These are phyloP conservation scores for Debaryomyces nepalensis DNA, from an alignment of 1,139 yeast species.

Conservation along the genomic window DNA sequence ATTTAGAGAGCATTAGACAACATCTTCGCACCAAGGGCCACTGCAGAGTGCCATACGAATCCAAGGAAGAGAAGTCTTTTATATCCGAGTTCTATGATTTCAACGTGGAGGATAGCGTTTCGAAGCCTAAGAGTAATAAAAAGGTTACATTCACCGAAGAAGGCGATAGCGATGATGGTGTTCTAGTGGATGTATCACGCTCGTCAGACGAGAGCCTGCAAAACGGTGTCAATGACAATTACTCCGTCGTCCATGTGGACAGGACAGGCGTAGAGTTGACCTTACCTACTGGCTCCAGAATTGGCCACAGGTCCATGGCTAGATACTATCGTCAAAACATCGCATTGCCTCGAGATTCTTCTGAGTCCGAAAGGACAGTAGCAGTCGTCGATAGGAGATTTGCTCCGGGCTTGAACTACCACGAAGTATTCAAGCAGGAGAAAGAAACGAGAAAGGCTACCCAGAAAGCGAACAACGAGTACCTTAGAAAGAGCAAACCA, in stretches of 20 bases:
- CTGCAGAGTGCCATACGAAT: constrained; percentile 58
- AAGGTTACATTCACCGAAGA: constrained; percentile 26
- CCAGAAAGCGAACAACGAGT: constrained; percentile 28
- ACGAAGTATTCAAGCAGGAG: constrained; percentile 40
- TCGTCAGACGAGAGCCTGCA: constrained; percentile 27
- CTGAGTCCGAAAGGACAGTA: constrained; percentile 39
- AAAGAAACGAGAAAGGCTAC: constrained; percentile 34
- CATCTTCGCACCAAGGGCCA: constrained; percentile 58
- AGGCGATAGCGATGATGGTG: constrained; percentile 22
- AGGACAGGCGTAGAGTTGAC: constrained; percentile 44
- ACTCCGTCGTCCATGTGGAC: constrained; percentile 43
- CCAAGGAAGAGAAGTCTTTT: constrained; percentile 44
- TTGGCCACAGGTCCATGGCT: constrained; percentile 55
- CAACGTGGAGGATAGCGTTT: constrained; percentile 22
- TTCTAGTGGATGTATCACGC: constrained; percentile 25
- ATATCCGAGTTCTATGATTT: constrained; percentile 52
- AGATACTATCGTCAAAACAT: constrained; percentile 48
- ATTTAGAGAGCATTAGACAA: constrained; percentile 54
- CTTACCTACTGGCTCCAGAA: constrained; percentile 52
- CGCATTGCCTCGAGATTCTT: constrained; percentile 28
- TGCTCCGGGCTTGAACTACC: constrained; percentile 43
- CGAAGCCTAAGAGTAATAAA: constrained; percentile 22
- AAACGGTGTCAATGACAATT: constrained; percentile 28
- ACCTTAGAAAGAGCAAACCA: constrained; percentile 32
- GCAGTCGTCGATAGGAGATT: constrained; percentile 46